phyloP scores from a whole-genome alignment of 176 grass and related monocot species.

The Tuctoria greenei region DNA sequence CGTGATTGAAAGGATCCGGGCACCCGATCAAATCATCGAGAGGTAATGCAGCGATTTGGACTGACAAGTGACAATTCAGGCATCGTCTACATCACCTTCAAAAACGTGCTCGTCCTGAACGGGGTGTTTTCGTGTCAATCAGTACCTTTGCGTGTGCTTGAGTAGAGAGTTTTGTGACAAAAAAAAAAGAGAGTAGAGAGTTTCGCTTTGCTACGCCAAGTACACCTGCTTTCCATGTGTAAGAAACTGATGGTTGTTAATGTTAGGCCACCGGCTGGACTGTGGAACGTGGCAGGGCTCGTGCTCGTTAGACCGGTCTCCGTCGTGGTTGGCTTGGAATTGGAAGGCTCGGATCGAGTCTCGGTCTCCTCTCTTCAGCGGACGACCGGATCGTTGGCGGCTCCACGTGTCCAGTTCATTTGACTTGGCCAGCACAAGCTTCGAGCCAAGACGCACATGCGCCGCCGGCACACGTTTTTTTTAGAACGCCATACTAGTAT shows the following conservation, averaged over 20 bases:
- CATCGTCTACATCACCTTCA: neutral
- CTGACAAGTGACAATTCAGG: neutral
- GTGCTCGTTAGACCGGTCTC: neutral
- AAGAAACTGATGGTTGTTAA: slow-evolving; percentile 6
- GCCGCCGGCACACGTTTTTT: neutral
- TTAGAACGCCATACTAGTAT: too few relatives aligned
- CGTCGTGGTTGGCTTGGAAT: neutral
- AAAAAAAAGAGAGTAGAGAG: neutral
- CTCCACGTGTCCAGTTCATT: slow-evolving; percentile 38
- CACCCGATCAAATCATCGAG: neutral
- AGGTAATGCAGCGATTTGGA: neutral
- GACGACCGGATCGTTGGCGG: slow-evolving; percentile 17
- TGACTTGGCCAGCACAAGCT: slow-evolving; percentile 34
- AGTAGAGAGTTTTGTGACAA: too few relatives aligned
- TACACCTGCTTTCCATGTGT: too few relatives aligned
- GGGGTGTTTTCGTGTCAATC: neutral
- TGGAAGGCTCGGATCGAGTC: neutral
- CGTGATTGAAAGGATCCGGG: neutral
- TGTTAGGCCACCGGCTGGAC: slow-evolving; percentile 20
- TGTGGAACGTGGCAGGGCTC: neutral
- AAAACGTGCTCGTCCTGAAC: neutral
- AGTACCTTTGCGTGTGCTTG: neutral
- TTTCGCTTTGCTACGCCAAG: neutral
- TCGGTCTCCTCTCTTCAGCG: neutral
- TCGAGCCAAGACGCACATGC: slow-evolving; percentile 16